Conservation (phyloP, 2,329 filamentous ascomycete species). For the Botryotinia narcissicola region DNA sequence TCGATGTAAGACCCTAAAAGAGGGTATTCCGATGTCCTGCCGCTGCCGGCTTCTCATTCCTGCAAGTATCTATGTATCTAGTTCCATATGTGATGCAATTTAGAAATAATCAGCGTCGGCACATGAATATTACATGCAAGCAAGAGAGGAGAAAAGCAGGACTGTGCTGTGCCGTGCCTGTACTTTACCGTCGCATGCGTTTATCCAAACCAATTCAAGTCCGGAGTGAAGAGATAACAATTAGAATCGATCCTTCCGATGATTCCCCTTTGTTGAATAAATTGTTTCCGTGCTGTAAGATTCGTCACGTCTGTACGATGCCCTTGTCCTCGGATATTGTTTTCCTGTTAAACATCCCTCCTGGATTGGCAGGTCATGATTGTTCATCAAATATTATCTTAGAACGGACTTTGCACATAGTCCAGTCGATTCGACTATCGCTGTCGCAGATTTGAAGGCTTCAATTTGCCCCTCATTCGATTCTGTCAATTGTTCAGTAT, state of each 20-base stretch:
- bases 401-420: neutral
- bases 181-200: conserved; percentile 19
- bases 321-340: neutral
- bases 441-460: conserved; percentile 5
- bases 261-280: conserved; percentile 3
- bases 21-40: conserved; percentile 12
- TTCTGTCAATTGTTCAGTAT: neutral
- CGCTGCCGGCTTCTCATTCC: neutral
- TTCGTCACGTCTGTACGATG: neutral
- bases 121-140: conserved; percentile 9
- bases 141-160: conserved; percentile 10
- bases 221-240: neutral
- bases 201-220: conserved; percentile 6
- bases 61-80: neutral
- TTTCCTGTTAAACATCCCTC: neutral
- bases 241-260: neutral
- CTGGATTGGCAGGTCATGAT: neutral
- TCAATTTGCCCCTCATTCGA: conserved; percentile 12
- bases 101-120: conserved; percentile 2
- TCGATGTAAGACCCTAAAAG: conserved; percentile 8
- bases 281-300: neutral
- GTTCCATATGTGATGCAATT: conserved; percentile 18
- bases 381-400: neutral
- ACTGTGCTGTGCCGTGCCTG: conserved; percentile 16
- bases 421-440: conserved; percentile 6